Base-by-base conservation (phyloP, 2,329 filamentous ascomycete species). In the Pestalotiopsis sp. region DNA sequence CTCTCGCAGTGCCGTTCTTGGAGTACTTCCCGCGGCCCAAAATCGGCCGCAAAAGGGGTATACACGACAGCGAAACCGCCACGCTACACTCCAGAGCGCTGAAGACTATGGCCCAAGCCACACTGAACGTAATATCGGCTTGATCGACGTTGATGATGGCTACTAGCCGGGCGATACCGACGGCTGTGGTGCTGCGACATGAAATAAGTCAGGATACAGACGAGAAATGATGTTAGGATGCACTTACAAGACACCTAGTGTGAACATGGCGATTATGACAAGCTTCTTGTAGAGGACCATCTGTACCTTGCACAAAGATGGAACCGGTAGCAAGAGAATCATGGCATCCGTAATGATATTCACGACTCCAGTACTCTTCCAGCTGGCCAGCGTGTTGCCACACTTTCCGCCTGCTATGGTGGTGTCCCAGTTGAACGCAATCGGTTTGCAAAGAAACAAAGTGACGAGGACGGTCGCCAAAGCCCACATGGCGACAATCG, bases 371-470 rank as follows among this genome's bases (percentile, higher is more conserved):
- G 65, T 69, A n/a, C 58, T 20, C 31, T 39, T 61, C 36, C 20
- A 64, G 25, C 7, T 20, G 27, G 36, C 65, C 61, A 61, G 4
- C 59, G 61, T 38, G 39, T 45, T 6, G 61, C 41, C 7, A 67
- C 45, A 45, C n/a, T 27, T 4, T 9, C 68, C 68, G 7, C n/a
- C 67, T 12, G 64, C 25, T 4, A 31, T 20, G 12, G 27, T 13
- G 4, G 56, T 23, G 20, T 59, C 27, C 56, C 56, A 59, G 56
- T 59, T 59, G 20, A 59, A 25, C 4, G 20, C 56, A n/a, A 59
- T 31, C 4, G 68, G 68, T n/a, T 56, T 65, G 52, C 68, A 69
- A 11, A 69, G 58, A 25, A 67, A n/a, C 17, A 65, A 59, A n/a
- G 39, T 57, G 11, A 39, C 52, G 23, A 68, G 9, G 7, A 61